These are phyloP conservation scores for Baudoinia panamericana DNA, from an alignment of 495 filamentous ascomycete species.

Conservation along the genomic window DNA sequence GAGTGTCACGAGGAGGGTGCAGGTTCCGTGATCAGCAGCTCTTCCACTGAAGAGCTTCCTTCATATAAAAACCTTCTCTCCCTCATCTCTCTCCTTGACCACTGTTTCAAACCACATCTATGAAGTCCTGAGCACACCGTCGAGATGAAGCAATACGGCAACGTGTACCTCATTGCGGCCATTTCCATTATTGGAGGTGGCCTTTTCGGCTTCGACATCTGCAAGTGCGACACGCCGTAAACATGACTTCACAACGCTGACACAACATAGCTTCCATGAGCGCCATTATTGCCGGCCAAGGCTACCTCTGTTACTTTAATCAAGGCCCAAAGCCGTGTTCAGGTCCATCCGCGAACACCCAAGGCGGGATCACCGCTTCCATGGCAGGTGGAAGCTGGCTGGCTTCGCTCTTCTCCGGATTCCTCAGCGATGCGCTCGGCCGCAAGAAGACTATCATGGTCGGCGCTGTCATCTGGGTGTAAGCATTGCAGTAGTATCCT, in stretches of 20 bases:
- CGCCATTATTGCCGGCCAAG: slow-evolving; percentile 27
- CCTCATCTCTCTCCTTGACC: too few relatives aligned
- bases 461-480: slow-evolving; percentile 30
- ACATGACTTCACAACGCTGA: too few relatives aligned
- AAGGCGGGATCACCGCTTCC: slow-evolving; percentile 36
- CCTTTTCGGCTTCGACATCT: slow-evolving; percentile 70
- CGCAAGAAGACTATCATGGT: slow-evolving; percentile 52
- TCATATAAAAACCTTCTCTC: too few relatives aligned
- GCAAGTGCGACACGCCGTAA: too few relatives aligned
- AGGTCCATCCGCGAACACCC: slow-evolving; percentile 24
- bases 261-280: neutral
- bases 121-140: neutral
- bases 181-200: slow-evolving; percentile 64
- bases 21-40: too few relatives aligned
- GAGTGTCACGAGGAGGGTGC: too few relatives aligned
- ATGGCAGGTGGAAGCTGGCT: slow-evolving; percentile 68
- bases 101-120: too few relatives aligned
- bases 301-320: slow-evolving; percentile 32
- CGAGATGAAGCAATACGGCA: slow-evolving; percentile 34
- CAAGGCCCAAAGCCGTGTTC: slow-evolving; percentile 22
- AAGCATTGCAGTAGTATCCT: too few relatives aligned
- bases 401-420: slow-evolving; percentile 55
- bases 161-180: slow-evolving; percentile 62
- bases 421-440: slow-evolving; percentile 52
- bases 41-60: too few relatives aligned